Evolutionary conservation across 768 basidiomycete species (phyloP), one percentile per base, ranked within the genome.

Genomic region (Lentinula edodes): DNA sequence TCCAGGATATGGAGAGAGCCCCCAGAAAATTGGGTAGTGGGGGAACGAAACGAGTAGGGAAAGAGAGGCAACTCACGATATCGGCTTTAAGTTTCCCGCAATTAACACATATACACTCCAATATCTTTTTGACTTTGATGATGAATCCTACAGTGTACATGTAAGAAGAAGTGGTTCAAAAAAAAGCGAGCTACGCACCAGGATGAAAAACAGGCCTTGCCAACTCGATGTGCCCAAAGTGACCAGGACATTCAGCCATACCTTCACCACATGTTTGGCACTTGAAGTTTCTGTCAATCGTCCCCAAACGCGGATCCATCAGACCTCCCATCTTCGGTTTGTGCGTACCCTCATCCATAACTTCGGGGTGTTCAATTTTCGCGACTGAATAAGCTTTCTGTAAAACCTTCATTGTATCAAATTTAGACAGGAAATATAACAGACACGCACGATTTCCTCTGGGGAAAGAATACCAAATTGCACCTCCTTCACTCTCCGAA

Each of bases 221-320:
- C 70, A 99, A 79, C 77, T 99, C 97, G 70, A 99, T 93, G 73
- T 98, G 95, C 60, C 97, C 97, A 78, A 99, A 99, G 74, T 98
- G 97, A 55, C 97, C 97, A 32, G 97, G 95, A 78, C 97, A 99
- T 73, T 98, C 97, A 16, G 94, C 89, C 95, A 98, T 98, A n/a
- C 95, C 96, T 82, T 99, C 97, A 66, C 95, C 95, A 74, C 97
- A 98, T 34, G 97, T 98, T 79, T 98, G 95, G 73, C 97, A 99
- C 79, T 98, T 98, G 79, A 96, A 95, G 73, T 95, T 95, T 66
- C 94, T 83, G 80, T 95, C 94, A 68, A 95, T 96, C 34, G 94
- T 99, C 42, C 97, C 97, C 90, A 98, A 93, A 62, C 93, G 87
- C 55, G 95, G 93, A 77, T 99, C 97, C 90, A 96, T 96, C 70